Percentiles rank a stretch among this genome's conserved stretches.
phyloP scores from a whole-genome alignment of 1,284 basidiomycete species.

The Ganoderma lingzhi region DNA sequence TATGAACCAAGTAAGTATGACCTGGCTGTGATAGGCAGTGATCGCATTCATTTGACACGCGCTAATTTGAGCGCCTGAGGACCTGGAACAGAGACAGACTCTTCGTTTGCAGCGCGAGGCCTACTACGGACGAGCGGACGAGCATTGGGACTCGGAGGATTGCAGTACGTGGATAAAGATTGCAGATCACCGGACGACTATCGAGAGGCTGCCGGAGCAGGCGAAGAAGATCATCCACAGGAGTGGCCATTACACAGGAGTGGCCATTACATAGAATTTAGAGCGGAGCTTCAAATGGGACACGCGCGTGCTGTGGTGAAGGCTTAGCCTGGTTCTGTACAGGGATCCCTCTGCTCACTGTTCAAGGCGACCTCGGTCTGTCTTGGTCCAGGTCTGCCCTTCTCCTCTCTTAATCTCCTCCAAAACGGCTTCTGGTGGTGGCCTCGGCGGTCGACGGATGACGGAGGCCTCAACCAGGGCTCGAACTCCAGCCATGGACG shows the following conservation, averaged over 20 bases:
- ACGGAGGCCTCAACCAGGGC: conserved; percentile 80
- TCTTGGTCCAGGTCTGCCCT: conserved; percentile 41
- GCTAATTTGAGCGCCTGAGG: conserved; percentile 6
- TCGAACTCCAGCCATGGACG: conserved; percentile 65
- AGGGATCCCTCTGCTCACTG: conserved; percentile 41
- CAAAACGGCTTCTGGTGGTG: conserved; percentile 81
- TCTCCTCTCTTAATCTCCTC: conserved; percentile 43
- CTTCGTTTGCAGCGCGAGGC: not conserved
- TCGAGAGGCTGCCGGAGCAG: not conserved
- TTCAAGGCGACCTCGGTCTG: conserved; percentile 45
- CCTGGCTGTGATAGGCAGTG: not conserved
- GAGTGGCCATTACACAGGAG: not conserved
- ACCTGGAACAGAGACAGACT: not conserved
- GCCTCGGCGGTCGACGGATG: conserved; percentile 76
- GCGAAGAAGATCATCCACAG: not conserved
- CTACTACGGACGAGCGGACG: not conserved
- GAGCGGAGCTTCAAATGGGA: conserved; percentile 36
- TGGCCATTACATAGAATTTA: conserved; percentile 31
- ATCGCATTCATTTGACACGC: conserved; percentile 12
- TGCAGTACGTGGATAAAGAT: not conserved
- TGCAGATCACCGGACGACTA: not conserved
- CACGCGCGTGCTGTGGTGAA: conserved; percentile 32
- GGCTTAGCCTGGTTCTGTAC: conserved; percentile 24
- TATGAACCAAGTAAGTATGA: not conserved
- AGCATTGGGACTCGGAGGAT: not conserved